These are phyloP conservation scores for Erysimum cheiri DNA, from an alignment of 441 rosid species.

Conservation along the genomic window DNA sequence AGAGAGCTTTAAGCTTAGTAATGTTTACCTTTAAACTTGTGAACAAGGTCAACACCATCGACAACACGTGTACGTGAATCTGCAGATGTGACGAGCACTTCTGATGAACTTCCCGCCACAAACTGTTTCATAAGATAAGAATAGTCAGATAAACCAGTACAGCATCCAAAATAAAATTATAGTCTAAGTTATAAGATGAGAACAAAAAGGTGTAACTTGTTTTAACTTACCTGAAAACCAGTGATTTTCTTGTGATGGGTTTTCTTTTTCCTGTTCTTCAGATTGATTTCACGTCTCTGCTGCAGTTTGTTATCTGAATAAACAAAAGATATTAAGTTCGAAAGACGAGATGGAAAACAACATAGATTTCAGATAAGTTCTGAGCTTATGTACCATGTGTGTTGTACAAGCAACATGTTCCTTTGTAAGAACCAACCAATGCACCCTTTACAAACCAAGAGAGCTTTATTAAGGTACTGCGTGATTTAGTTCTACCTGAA, in stretches of 20 bases:
- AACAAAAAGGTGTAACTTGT: not conserved
- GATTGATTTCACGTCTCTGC: slow-evolving; percentile 72
- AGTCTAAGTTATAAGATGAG: not conserved
- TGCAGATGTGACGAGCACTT: slow-evolving; percentile 86
- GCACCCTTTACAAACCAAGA: slow-evolving; percentile 79
- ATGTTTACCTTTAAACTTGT: slow-evolving; percentile 86
- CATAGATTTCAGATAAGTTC: not conserved
- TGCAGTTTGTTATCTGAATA: slow-evolving; percentile 85
- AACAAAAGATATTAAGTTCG: slow-evolving; percentile 14
- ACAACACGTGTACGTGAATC: slow-evolving; percentile 94
- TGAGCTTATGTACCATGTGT: slow-evolving; percentile 63
- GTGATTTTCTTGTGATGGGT: slow-evolving; percentile 91
- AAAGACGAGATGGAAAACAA: slow-evolving; percentile 10
- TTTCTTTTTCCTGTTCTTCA: slow-evolving; percentile 93
- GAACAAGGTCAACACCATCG: slow-evolving; percentile 81
- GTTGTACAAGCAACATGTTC: slow-evolving; percentile 79
- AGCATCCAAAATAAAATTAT: slow-evolving; percentile 10
- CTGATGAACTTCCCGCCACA: slow-evolving; percentile 64
- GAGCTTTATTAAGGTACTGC: slow-evolving; percentile 24
- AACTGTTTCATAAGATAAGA: slow-evolving; percentile 63
- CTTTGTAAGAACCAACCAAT: slow-evolving; percentile 90
- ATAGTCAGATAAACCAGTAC: slow-evolving; percentile 36
- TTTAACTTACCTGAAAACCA: slow-evolving; percentile 85
- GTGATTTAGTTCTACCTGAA: not conserved
- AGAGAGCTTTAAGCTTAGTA: slow-evolving; percentile 16